Evolutionary conservation across 2,329 filamentous ascomycete species (phyloP), one percentile per base, ranked within the genome.

Genomic region (Paecilomyces niveus): DNA sequence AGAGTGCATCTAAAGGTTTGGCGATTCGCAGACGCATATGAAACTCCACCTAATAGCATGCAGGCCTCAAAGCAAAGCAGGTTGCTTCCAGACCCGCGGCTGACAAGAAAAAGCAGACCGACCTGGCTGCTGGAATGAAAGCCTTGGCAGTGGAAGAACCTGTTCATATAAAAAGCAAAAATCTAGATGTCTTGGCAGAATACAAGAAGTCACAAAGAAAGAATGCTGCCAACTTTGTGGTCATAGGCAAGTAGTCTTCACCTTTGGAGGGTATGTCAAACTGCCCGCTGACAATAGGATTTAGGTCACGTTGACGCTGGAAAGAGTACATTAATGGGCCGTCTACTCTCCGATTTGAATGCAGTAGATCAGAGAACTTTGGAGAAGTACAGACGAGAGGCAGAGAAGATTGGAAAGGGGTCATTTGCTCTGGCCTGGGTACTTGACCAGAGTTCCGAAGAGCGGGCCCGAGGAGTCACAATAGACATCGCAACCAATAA

Each of bases 391-490:
- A 85, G 87, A 21, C 89, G 89, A 72, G 92, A 97, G 75, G 93
- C 94, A 0, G 89, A 96, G 66, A 90, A 87, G 60, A 89, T 96
- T 45, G 94, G 94, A 4, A 99, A 99, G 73, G 88, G 90, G 1
- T 97, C 94, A 0, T 99, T 99, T 74, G 93, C 93, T 11, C 82
- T 99, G 22, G 94, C 95, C 1, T 99, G 94, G 94, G 91, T 99
- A 2, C 84, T 99, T 74, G 94, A 99, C 71, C 90, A 96, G 72
- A 88, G 91, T 21, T 85, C 86, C 0, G 94, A 99, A 70, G 94
- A 99, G 73, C 84, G 94, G 62, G 87, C 85, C 59, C 86, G 92
- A 59, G 94, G 94, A 52, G 91, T 99, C 7, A 99, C 94, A 0
- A 96, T 99, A 54, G 94, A 99, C 70, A 94, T 97, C 68, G 93